Evolutionary conservation across 2,329 filamentous ascomycete species (phyloP), one percentile per base, ranked within the genome.

Genomic region (Colletotrichum sidae): DNA sequence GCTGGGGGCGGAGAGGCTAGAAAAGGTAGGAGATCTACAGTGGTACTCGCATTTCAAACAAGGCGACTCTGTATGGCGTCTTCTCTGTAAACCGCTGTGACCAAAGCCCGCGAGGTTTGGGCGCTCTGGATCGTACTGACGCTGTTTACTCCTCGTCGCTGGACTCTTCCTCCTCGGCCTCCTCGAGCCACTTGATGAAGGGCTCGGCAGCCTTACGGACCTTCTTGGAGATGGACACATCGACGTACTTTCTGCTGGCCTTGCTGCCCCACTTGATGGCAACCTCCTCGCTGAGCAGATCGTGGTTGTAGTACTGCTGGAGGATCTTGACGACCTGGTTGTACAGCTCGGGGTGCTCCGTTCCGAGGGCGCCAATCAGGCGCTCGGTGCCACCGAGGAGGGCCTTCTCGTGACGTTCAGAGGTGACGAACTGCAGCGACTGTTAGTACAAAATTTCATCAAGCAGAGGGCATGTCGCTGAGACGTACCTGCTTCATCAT

Each of bases 341-440:
- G 78, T 78, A 88, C 73, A 97, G 86, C 50, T 95, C 90, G 1
- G 94, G 90, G 77, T 93, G 89, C 55, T 95, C 90, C 76, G 91
- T 92, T 77, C 90, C 84, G 61, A 89, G 83, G 52, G 81, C 76
- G 65, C 88, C 90, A 68, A 98, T 86, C 72, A 98, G 94, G 71
- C 95, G 94, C 83, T 99, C 96, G 46, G 94, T 94, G 69, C 96
- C 96, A 72, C 96, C 96, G 8, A 99, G 88, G 76, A 99, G 90
- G 53, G 96, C 93, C 86, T 96, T 97, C 83, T 98, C 90, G 77
- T 98, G 95, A 73, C 92, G 92, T 73, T 99, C 96, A 49, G 93
- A 96, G 53, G 89, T 94, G 73, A 96, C 88, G 81, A 96, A 86
- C 90, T 90, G 53, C 57, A 10, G 2, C 46, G 25, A 46, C 8